A percentile compares a stretch with the other conserved stretches of the same genome.
phyloP scores from a whole-genome alignment of 2,329 filamentous ascomycete species.

The Aureobasidium sp. region DNA sequence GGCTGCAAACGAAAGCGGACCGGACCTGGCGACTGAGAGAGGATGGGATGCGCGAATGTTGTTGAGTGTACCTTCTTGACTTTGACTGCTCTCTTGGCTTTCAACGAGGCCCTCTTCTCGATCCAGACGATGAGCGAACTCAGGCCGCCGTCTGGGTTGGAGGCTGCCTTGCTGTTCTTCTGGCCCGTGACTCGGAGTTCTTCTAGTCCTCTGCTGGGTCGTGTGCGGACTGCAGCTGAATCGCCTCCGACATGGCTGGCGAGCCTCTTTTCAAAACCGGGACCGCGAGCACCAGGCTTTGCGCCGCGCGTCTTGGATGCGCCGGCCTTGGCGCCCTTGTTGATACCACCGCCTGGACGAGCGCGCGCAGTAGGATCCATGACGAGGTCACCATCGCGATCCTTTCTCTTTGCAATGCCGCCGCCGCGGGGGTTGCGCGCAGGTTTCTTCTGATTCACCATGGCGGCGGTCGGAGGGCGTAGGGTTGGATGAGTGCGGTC shows the following conservation, averaged over 20 bases:
- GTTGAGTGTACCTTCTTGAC: slow-evolving; percentile 32
- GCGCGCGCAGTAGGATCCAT: slow-evolving; percentile 45
- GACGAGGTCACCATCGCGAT: slow-evolving; percentile 55
- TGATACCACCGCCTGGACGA: slow-evolving; percentile 26
- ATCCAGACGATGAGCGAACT: slow-evolving; percentile 34
- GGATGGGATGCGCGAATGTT: not conserved
- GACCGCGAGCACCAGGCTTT: slow-evolving; percentile 14
- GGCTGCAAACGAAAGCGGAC: slow-evolving; percentile 26
- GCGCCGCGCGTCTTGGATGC: slow-evolving; percentile 18
- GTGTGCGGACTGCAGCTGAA: slow-evolving; percentile 22
- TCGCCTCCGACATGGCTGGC: slow-evolving; percentile 24
- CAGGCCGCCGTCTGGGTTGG: slow-evolving; percentile 30
- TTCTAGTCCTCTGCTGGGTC: slow-evolving; percentile 20
- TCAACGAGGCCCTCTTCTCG: slow-evolving; percentile 33
- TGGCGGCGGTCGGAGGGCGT: not conserved
- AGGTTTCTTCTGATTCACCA: slow-evolving; percentile 12
- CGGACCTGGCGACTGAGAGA: slow-evolving; percentile 19
- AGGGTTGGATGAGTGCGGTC: not conserved
- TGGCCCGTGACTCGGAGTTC: slow-evolving; percentile 37
- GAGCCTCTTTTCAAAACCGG: slow-evolving; percentile 23
- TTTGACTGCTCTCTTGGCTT: slow-evolving; percentile 27
- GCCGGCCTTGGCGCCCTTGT: slow-evolving; percentile 16
- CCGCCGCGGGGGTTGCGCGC: slow-evolving; percentile 13
- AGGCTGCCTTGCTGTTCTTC: slow-evolving; percentile 32
- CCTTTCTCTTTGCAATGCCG: slow-evolving; percentile 19